Evolutionary conservation across 2,329 filamentous ascomycete genomes (phyloP), one percentile per base, ranked within the genome.

Genomic region (Sarocladium kiliense): DNA sequence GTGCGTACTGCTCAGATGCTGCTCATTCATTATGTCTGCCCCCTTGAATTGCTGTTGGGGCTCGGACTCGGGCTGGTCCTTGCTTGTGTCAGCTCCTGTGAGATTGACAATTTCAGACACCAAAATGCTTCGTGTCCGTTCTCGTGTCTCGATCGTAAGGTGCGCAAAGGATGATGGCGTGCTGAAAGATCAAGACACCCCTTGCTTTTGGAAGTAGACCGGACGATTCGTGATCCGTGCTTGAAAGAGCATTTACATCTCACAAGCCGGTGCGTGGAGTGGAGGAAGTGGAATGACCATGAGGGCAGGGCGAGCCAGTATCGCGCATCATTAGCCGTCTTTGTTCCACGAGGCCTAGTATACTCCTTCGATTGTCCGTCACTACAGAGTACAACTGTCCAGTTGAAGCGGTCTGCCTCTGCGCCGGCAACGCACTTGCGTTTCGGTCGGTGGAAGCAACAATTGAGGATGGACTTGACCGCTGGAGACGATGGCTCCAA

Each of bases 71-170:
- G 44, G 47, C 16, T 51, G 47, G 26, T 36, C 47, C 47, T 36
- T 32, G 47, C 36, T 18, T 23, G 47, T 51, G 47, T 51, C 47
- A 51, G 47, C 26, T 36, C 26, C 18, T 51, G 27, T 36, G 30
- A 51, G 30, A 51, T 51, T 51, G n/a, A 51, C 47, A 51, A 51
- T 51, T 36, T 51, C 30, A 51, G 47, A 51, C 47, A 47, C 25
- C 18, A 44, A 21, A 18, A 16, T 27, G 44, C 44, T 47, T 27
- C 25, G 44, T 47, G 44, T 47, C n/a, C 25, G 10, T 47, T 47
- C 25, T 47, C 44, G 44, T 27, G 25, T 47, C 44, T 47, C 7
- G 44, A 47, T 47, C 44, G 25, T 30, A 47, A 47, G 44, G 44
- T 47, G 44, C 44, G 25, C 25, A n/a, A 39, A 39, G n/a, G 44